Evolutionary conservation across 306 rosid species (phyloP).

Genomic region (Vachellia pachyceras): DNA sequence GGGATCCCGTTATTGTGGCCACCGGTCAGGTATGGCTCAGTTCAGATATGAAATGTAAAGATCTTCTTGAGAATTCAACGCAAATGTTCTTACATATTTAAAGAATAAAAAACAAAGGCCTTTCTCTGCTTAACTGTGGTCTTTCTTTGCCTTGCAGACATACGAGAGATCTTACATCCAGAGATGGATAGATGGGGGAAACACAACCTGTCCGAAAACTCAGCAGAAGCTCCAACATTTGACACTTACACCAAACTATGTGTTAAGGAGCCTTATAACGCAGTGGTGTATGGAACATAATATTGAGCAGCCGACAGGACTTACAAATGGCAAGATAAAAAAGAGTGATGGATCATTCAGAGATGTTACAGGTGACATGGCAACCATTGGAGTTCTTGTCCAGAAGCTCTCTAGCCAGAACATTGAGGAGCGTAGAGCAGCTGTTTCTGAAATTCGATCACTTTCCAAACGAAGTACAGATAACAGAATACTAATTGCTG

Average conservation of each 20-base stretch:
- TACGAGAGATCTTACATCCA: constrained; percentile 95
- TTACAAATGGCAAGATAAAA: constrained; percentile 85
- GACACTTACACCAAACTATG: constrained; percentile 92
- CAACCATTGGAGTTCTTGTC: constrained; percentile 72
- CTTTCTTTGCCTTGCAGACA: constrained; percentile 59
- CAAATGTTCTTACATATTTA: background rate
- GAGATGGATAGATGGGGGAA: constrained; percentile 97
- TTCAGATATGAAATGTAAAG: background rate
- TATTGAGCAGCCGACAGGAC: constrained; percentile 82
- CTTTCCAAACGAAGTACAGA: constrained; percentile 96
- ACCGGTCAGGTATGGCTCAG: constrained; percentile 85
- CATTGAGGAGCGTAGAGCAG: constrained; percentile 70
- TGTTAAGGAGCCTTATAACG: constrained; percentile 80
- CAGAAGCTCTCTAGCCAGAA: constrained; percentile 75
- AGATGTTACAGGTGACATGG: constrained; percentile 84
- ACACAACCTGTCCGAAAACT: constrained; percentile 90
- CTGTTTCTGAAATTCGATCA: constrained; percentile 80
- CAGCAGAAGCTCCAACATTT: constrained; percentile 90
- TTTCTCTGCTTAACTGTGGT: background rate
- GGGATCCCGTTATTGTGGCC: constrained; percentile 98
- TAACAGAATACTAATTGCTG: constrained; percentile 89
- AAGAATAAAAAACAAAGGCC: constrained; percentile 15
- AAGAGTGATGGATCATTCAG: constrained; percentile 89
- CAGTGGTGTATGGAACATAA: constrained; percentile 87
- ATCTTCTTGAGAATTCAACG: constrained; percentile 14